Conservation (phyloP, 495 filamentous ascomycete genomes). For the Durotheca rogersii region DNA sequence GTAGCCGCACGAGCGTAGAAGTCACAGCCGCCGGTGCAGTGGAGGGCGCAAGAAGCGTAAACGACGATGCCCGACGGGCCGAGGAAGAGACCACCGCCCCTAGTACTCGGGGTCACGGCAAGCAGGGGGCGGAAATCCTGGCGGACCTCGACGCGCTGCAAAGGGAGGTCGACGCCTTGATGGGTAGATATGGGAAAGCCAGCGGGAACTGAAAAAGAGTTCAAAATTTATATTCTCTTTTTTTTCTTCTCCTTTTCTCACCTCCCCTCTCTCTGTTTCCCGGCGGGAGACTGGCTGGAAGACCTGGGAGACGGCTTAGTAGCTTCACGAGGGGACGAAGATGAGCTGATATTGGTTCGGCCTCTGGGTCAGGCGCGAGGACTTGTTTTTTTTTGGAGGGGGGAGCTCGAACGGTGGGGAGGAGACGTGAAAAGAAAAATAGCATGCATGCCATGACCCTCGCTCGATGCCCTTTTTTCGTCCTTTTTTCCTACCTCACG, state of each 20-base stretch:
- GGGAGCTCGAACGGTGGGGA: no score
- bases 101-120: not conserved
- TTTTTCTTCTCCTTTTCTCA: constrained; percentile 1
- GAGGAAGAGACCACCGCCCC: constrained; percentile 31
- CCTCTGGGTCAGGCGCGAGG: no score
- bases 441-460: no score
- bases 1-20: constrained; percentile 53
- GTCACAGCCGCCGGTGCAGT: constrained; percentile 8
- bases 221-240: not conserved
- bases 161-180: constrained; percentile 69
- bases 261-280: no score
- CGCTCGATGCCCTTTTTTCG: no score
- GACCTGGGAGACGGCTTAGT: no score
- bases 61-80: constrained; percentile 7
- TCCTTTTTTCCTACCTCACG: constrained; percentile 12
- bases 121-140: constrained; percentile 54
- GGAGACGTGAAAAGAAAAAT: no score
- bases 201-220: constrained; percentile 3
- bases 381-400: no score
- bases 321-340: no score
- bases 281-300: no score
- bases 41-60: constrained; percentile 23
- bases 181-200: constrained; percentile 54
- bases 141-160: constrained; percentile 68
- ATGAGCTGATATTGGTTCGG: no score